These are phyloP conservation scores for Kodamaea sp. DNA, from an alignment of 1,139 yeast species.

Conservation along the genomic window DNA sequence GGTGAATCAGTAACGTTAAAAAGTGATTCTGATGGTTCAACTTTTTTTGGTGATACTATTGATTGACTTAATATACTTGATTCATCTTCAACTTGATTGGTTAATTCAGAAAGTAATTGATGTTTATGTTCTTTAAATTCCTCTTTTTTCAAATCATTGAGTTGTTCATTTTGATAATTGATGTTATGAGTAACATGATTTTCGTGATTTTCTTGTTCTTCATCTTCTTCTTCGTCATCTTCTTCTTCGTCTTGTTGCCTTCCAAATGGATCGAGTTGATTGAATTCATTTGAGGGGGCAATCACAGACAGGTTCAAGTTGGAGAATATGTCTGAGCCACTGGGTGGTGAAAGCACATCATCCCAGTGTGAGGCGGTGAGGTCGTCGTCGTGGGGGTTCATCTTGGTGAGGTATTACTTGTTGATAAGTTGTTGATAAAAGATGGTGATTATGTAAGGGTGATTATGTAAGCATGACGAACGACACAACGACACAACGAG, in stretches of 20 bases:
- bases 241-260: constrained; percentile 19
- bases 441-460: too few species aligned
- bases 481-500: too few species aligned
- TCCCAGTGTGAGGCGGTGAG: constrained; percentile 30
- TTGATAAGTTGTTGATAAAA: too few species aligned
- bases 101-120: constrained; percentile 36
- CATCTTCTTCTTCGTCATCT: constrained; percentile 14
- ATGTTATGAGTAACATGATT: constrained; percentile 5
- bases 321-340: constrained; percentile 10
- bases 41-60: constrained; percentile 20
- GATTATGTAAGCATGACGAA: too few species aligned
- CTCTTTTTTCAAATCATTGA: constrained; percentile 30
- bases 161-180: constrained; percentile 23
- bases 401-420: neutral
- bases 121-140: constrained; percentile 35
- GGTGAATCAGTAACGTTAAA: constrained; percentile 40
- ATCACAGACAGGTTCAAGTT: constrained; percentile 6
- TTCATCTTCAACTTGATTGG: constrained; percentile 28
- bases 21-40: constrained; percentile 24
- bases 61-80: constrained; percentile 15
- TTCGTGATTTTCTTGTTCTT: constrained; percentile 13
- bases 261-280: constrained; percentile 20
- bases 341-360: constrained; percentile 19
- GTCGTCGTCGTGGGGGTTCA: constrained; percentile 22
- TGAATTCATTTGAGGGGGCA: constrained; percentile 25